Evolutionary conservation across 805 yeast species (phyloP), one percentile per base, ranked within the genome.

Genomic region (Zygosaccharomyces gambellarensis): DNA sequence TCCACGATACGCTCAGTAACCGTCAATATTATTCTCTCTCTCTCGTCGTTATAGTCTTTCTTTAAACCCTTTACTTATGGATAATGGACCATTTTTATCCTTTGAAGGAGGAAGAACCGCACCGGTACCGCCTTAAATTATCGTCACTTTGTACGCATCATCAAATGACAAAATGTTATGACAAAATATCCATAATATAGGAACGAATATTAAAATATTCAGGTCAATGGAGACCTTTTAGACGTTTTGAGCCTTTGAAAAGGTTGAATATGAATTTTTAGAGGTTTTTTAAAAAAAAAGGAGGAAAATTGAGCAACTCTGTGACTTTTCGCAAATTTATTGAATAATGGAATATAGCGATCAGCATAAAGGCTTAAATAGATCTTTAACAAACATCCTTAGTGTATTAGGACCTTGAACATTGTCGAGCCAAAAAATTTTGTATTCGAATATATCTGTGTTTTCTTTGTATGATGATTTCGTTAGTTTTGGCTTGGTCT

Each of bases 101-200:
- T 34, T 14, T 34, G 36, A 42, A 42, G 45, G 29, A 34, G 8
- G 17, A 11, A 25, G 43, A 22, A 40, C 45, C 36, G 34, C 27
- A 29, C 45, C 45, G 45, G 36, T 42, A 19, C 36, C 45, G 45
- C 27, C n/a, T 27, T 22, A n/a, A 17, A 17, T 7, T 3, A 29
- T 21, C 10, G 27, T 42, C 45, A 21, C 25, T 30, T 21, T 30
- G 19, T 19, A 42, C 45, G 45, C 14, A 17, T 2, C n/a, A 34
- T 30, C 22, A 34, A 17, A n/a, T 32, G 38, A 34, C 11, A 34
- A 14, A 11, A 14, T 21, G 14, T 10, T 14, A n/a, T 34, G 14
- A 17, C 14, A 7, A 17, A 17, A 34, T 34, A 34, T 8, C 9
- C 3, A 2, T 25, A 25, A 25, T 25, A 8, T 25, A 5, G 28